A percentile compares a stretch with the other conserved stretches of the same genome.
phyloP scores from a whole-genome alignment of 352 stramenopile genomes.

The Thalassiosira allenii region DNA sequence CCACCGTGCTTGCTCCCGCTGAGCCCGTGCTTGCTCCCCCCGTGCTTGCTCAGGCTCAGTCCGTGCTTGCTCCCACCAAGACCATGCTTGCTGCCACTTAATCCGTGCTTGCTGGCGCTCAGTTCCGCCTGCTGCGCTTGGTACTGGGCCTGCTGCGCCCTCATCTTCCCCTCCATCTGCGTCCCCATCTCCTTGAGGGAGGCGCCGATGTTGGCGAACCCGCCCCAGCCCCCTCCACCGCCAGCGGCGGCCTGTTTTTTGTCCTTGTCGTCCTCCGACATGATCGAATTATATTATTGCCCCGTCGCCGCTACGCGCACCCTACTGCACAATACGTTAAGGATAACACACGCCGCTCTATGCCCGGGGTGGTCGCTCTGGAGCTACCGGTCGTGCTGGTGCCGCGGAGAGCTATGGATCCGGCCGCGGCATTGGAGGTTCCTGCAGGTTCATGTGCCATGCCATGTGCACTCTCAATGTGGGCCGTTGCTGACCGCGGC shows the following conservation, averaged over 20 bases:
- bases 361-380: too few species aligned
- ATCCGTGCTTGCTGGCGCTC: constrained; percentile 39
- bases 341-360: too few species aligned
- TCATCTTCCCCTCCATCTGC: constrained; percentile 49
- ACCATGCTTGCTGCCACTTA: constrained; percentile 39
- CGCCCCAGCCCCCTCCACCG: constrained; percentile 19
- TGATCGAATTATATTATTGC: background rate
- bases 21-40: constrained; percentile 27
- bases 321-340: too few species aligned
- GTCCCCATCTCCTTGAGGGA: constrained; percentile 44
- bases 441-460: too few species aligned
- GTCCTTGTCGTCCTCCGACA: constrained; percentile 1
- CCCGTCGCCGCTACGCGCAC: too few species aligned
- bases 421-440: too few species aligned
- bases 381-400: too few species aligned
- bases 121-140: constrained; percentile 35
- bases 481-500: too few species aligned
- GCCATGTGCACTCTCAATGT: too few species aligned
- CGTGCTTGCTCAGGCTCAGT: constrained; percentile 20
- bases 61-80: constrained; percentile 30
- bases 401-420: too few species aligned
- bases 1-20: constrained; percentile 1
- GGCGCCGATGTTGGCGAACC: constrained; percentile 39
- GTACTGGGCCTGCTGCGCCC: constrained; percentile 25
- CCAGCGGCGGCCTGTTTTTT: background rate